A percentile compares a stretch with the other conserved stretches of the same genome.
phyloP scores from a whole-genome alignment of 192 early-diverging fungal genomes.

The Coemansia sp. region DNA sequence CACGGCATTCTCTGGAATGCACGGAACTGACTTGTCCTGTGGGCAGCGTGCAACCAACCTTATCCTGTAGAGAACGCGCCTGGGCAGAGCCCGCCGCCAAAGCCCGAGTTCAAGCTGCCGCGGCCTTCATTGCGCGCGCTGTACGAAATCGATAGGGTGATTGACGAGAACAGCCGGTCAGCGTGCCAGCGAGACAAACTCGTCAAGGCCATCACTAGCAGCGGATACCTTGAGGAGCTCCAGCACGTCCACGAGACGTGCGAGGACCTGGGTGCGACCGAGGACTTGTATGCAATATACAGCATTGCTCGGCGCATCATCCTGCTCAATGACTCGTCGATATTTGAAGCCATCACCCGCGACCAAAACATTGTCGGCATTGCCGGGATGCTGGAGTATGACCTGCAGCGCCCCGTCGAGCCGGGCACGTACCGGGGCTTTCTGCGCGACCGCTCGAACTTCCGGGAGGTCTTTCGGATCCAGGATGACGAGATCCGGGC shows the following conservation, averaged over 20 bases:
- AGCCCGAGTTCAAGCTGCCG: constrained; percentile 47
- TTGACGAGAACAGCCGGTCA: constrained; percentile 54
- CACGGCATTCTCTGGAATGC: too few species aligned
- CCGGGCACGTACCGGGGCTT: constrained; percentile 75
- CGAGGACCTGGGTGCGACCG: constrained; percentile 74
- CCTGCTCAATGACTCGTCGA: constrained; percentile 67
- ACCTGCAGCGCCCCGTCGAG: constrained; percentile 61
- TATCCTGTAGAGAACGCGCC: constrained; percentile 20
- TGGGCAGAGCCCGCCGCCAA: not conserved
- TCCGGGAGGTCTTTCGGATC: constrained; percentile 76
- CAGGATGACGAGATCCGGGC: constrained; percentile 57
- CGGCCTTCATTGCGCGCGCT: constrained; percentile 64
- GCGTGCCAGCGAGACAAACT: constrained; percentile 61
- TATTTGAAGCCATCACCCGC: constrained; percentile 68
- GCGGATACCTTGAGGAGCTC: constrained; percentile 66
- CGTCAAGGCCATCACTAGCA: constrained; percentile 53
- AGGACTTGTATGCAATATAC: constrained; percentile 67
- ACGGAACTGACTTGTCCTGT: too few species aligned
- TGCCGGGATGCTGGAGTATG: constrained; percentile 86
- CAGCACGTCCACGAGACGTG: constrained; percentile 64
- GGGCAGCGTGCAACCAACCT: too few species aligned
- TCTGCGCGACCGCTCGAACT: constrained; percentile 53
- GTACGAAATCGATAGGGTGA: constrained; percentile 60
- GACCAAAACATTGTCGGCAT: constrained; percentile 70
- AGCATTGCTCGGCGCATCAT: constrained; percentile 71